phyloP scores from a whole-genome alignment of 495 filamentous ascomycete genomes.

The Penicillium atrosanguineum region DNA sequence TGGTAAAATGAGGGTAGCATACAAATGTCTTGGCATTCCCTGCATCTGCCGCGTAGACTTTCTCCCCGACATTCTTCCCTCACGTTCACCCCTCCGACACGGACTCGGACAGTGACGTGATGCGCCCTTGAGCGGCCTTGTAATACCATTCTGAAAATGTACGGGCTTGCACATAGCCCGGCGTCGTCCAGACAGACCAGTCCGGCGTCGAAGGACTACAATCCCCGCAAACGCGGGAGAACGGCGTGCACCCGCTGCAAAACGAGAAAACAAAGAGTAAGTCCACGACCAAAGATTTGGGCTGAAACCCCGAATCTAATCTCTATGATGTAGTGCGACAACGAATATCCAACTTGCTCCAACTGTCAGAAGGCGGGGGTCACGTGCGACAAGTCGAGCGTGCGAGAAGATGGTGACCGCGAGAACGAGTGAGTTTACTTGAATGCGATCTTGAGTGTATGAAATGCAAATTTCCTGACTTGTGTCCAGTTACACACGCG shows the following conservation, averaged over 20 bases:
- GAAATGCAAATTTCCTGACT: neutral
- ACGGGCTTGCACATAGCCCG: constrained; percentile 11
- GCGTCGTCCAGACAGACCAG: constrained; percentile 22
- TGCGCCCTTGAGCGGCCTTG: neutral
- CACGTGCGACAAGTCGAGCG: constrained; percentile 47
- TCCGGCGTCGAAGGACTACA: constrained; percentile 31
- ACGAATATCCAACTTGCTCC: constrained; percentile 46
- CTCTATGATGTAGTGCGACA: constrained; percentile 33
- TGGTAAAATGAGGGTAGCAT: neutral
- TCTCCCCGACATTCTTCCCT: neutral
- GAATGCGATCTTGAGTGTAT: neutral
- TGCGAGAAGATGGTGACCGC: constrained; percentile 42
- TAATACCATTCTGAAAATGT: constrained; percentile 8
- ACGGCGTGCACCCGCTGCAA: constrained; percentile 54
- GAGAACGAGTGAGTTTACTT: constrained; percentile 36
- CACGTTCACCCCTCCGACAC: constrained; percentile 1
- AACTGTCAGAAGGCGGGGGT: constrained; percentile 51
- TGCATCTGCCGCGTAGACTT: neutral
- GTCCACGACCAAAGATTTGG: neutral
- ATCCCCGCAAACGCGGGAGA: constrained; percentile 50
- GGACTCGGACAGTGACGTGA: neutral
- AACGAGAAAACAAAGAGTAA: constrained; percentile 49
- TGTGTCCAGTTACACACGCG: constrained; percentile 40
- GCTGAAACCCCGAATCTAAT: constrained; percentile 1
- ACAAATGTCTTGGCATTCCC: constrained; percentile 12